Base-by-base conservation (phyloP, 2,329 filamentous ascomycete species). In the Cladosporium sp. region DNA sequence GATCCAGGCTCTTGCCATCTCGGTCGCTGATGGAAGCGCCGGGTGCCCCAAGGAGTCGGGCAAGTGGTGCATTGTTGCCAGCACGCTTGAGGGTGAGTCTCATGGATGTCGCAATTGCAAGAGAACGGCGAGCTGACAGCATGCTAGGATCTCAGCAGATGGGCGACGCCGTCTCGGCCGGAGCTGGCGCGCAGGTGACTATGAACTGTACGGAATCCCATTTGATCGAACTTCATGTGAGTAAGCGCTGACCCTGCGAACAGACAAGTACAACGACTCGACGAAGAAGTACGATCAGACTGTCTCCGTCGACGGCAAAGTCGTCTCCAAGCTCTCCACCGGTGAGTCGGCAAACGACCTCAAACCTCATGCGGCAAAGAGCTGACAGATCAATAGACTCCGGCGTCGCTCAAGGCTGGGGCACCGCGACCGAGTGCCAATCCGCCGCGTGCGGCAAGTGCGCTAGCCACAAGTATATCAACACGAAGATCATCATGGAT, bases 251-350 rank as follows among this genome's bases (percentile, higher is more conserved):
- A 28, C 22, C 3, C 22, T 28, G 5, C 22, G 22, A n/a, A 38
- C 46, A 55, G 60, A 74, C 59, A 70, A 72, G 45, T 73, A 65
- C 57, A 67, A 73, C 43, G 69, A 71, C 44, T 45, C 58, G 14
- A 71, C 63, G 5, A 65, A 65, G 8, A 71, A 73, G 57, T 73
- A 74, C 59, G 72, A 70, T 3, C 72, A 74, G 58, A 62, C 59
- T 16, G 69, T 74, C 33, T 61, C 58, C 1, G 55, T 74, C 19
- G 71, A 73, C 53, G 69, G 66, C 43, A 58, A 59, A 18, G 56
- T 62, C 14, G 66, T 77, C 31, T 72, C 72, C 0, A 74, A 68
- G 0, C 67, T 77, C 2, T 76, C 74, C 1, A 77, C 75, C 44
- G 71, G 65, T 49, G 69, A 70, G 54, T 14, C 6, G 10, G 13